Percentiles rank a stretch among this genome's conserved stretches.
These are phyloP conservation scores for Ambrosiella beaveri DNA, from an alignment of 2,329 filamentous ascomycete species.

Conservation along the genomic window DNA sequence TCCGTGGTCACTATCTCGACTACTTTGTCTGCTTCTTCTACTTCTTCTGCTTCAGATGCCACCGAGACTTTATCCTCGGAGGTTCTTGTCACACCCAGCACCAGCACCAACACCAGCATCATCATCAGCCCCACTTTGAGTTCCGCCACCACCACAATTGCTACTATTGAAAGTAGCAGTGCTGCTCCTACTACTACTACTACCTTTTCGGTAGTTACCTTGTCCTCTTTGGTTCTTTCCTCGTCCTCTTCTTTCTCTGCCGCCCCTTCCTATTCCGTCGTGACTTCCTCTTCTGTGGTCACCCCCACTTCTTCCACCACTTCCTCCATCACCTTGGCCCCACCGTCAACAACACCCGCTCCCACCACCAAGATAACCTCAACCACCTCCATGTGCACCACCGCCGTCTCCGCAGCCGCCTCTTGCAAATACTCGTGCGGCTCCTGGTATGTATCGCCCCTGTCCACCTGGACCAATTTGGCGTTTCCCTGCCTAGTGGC, in stretches of 20 bases:
- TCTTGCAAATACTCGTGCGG: slow-evolving; percentile 38
- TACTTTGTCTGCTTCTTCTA: not conserved
- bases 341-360: too few species aligned
- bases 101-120: too few species aligned
- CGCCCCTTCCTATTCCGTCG: slow-evolving; percentile 14
- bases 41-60: slow-evolving; percentile 12
- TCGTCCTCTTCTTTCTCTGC: not conserved
- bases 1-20: slow-evolving; percentile 9
- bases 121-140: too few species aligned
- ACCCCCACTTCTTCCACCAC: slow-evolving; percentile 22
- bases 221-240: slow-evolving; percentile 2
- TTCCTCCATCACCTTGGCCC: too few species aligned
- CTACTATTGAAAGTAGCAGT: slow-evolving; percentile 4
- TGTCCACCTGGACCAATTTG: slow-evolving; percentile 30
- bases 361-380: too few species aligned
- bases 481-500: slow-evolving; percentile 25
- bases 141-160: too few species aligned
- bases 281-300: slow-evolving; percentile 18
- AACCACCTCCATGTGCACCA: slow-evolving; percentile 22
- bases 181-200: slow-evolving; percentile 4
- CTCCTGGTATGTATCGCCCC: slow-evolving; percentile 33
- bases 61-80: slow-evolving; percentile 12
- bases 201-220: not conserved
- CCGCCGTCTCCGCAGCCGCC: slow-evolving; percentile 27
- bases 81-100: too few species aligned